Conservation (phyloP, 2,329 filamentous ascomycete genomes). For the Apiospora sp. region DNA sequence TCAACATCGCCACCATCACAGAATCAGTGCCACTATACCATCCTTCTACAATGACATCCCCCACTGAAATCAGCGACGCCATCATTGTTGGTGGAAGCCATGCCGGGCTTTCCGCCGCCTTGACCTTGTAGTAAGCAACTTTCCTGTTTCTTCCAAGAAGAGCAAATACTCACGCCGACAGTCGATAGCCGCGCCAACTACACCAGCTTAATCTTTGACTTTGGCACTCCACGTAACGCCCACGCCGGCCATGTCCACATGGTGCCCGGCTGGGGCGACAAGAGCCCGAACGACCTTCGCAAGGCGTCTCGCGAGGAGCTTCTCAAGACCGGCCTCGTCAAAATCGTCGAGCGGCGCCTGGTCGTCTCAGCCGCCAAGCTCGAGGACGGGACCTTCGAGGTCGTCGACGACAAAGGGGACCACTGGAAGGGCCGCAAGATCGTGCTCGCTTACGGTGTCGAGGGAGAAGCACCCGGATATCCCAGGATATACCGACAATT, state of each 20-base stretch:
- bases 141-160: too few relatives aligned
- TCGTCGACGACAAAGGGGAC: conserved; percentile 5
- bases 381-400: neutral
- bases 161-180: too few relatives aligned
- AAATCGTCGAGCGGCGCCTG: neutral
- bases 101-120: neutral
- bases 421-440: conserved; percentile 6
- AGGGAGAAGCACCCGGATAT: conserved; percentile 9
- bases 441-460: neutral
- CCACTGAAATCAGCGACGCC: neutral
- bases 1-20: too few relatives aligned
- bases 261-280: conserved; percentile 1
- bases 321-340: too few relatives aligned
- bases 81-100: conserved; percentile 19
- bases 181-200: neutral
- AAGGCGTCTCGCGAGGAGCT: neutral
- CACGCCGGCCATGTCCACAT: conserved; percentile 11
- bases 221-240: conserved; percentile 1
- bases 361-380: neutral
- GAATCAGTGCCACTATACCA: neutral
- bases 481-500: neutral
- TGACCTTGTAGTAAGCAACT: neutral
- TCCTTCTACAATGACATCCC: too few relatives aligned
- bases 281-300: neutral
- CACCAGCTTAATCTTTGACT: neutral